Evolutionary conservation across 306 rosid genomes (phyloP).

Genomic region (Elaeagnus macrophylla): DNA sequence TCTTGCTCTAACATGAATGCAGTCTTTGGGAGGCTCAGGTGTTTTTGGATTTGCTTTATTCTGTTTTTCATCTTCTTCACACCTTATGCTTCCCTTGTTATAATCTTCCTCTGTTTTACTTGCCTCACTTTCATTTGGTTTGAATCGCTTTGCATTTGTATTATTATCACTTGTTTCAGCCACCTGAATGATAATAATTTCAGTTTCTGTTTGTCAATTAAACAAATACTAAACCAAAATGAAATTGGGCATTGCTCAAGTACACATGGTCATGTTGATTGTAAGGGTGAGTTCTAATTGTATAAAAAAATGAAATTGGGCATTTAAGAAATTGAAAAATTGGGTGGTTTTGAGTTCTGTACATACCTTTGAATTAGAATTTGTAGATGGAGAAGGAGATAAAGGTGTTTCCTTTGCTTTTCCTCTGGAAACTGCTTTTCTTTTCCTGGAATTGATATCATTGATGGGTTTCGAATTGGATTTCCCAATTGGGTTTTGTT

Average conservation of each 20-base stretch:
- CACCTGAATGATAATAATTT: slow-evolving; percentile 23
- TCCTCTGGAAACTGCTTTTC: slow-evolving; percentile 56
- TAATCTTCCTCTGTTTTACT: slow-evolving; percentile 59
- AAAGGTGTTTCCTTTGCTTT: slow-evolving; percentile 45
- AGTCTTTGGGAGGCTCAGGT: slow-evolving; percentile 76
- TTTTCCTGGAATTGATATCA: slow-evolving; percentile 54
- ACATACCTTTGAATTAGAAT: no score
- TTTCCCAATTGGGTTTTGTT: slow-evolving; percentile 43
- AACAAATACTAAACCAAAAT: not conserved
- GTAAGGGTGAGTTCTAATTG: no score
- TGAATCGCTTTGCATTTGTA: slow-evolving; percentile 46
- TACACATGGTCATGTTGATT: no score
- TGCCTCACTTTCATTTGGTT: slow-evolving; percentile 37
- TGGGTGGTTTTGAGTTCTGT: slow-evolving; percentile 31
- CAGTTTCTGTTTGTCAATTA: not conserved
- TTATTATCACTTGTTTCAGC: slow-evolving; percentile 37
- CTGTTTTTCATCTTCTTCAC: no score
- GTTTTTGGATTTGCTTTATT: slow-evolving; percentile 49
- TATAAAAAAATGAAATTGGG: no score
- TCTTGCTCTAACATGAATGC: slow-evolving; percentile 96
- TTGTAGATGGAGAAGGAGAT: no score
- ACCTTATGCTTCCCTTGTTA: no score
- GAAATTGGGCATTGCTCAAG: no score
- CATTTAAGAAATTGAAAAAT: not conserved
- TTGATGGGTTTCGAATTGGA: slow-evolving; percentile 21